Conservation (phyloP, 2,329 filamentous ascomycete genomes). For the Cladosporium sp. region DNA sequence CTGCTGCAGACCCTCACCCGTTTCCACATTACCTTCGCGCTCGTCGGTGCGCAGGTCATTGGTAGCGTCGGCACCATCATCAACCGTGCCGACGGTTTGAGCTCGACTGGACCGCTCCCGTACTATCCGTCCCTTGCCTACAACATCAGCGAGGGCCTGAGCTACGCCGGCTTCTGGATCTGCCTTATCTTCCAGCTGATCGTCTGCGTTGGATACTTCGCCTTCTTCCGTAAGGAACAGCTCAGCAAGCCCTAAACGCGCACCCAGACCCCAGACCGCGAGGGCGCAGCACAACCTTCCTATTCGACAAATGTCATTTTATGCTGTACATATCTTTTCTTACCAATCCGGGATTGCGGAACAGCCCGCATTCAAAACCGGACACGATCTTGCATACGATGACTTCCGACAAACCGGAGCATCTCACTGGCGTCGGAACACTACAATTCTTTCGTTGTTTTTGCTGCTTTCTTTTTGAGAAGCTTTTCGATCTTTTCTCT, state of each 20-base stretch:
- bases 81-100: constrained; percentile 54
- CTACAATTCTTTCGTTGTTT: constrained; percentile 2
- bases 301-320: not conserved
- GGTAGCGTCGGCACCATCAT: constrained; percentile 58
- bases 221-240: constrained; percentile 54
- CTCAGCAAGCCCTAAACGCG: constrained; percentile 44
- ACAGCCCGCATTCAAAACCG: not conserved
- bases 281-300: not conserved
- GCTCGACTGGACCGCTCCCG: constrained; percentile 54
- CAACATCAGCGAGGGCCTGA: constrained; percentile 41
- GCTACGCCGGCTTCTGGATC: constrained; percentile 55
- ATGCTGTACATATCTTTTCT: not conserved
- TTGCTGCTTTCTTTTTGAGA: not conserved
- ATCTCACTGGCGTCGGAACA: constrained; percentile 11
- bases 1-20: constrained; percentile 56
- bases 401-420: not conserved
- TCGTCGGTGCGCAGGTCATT: constrained; percentile 56
- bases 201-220: constrained; percentile 53
- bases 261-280: not conserved
- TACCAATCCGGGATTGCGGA: not conserved
- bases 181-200: constrained; percentile 51
- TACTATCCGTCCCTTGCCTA: constrained; percentile 58
- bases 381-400: constrained; percentile 11
- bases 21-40: constrained; percentile 57
- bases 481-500: not conserved